phyloP scores from a whole-genome alignment of 441 rosid genomes.

The Eutrema salsugineum region DNA sequence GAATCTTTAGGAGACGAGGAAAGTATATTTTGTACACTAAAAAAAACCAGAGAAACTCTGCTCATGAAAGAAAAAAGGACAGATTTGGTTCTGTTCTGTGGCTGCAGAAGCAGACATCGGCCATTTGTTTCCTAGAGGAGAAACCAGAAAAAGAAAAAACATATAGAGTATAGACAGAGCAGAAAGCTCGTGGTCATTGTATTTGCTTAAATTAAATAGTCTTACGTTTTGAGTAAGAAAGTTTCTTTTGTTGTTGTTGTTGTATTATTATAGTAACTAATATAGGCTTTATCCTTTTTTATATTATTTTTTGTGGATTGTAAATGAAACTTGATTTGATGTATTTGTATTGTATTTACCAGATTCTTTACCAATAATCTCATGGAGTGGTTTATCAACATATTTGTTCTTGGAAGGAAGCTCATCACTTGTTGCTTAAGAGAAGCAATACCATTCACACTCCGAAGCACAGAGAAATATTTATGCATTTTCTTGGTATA shows the following conservation, averaged over 20 bases:
- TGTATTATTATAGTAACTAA: neutral
- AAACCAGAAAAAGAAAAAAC: neutral
- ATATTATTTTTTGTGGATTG: conserved; percentile 7
- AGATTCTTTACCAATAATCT: conserved; percentile 8
- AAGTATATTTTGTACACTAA: conserved; percentile 22
- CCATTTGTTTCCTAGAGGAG: conserved; percentile 8
- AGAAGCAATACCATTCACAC: conserved; percentile 5
- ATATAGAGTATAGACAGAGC: conserved; percentile 9
- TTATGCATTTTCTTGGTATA: conserved; percentile 15
- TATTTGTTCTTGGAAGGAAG: neutral
- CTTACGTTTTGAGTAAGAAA: neutral
- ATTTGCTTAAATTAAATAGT: neutral
- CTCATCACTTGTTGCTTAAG: neutral
- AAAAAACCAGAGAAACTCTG: neutral
- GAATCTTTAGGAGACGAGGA: conserved; percentile 2
- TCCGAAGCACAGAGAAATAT: neutral
- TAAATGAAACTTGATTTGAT: conserved; percentile 21
- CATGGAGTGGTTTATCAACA: neutral
- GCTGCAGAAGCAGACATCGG: conserved; percentile 4
- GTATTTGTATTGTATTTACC: conserved; percentile 14
- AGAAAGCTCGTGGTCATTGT: conserved; percentile 16
- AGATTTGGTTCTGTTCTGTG: conserved; percentile 2
- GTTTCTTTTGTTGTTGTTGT: neutral
- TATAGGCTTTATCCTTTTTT: neutral
- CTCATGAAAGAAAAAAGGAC: conserved; percentile 5